phyloP scores from a whole-genome alignment of 2,329 filamentous ascomycete genomes.

The Aspergillus fumigatiaffinis region DNA sequence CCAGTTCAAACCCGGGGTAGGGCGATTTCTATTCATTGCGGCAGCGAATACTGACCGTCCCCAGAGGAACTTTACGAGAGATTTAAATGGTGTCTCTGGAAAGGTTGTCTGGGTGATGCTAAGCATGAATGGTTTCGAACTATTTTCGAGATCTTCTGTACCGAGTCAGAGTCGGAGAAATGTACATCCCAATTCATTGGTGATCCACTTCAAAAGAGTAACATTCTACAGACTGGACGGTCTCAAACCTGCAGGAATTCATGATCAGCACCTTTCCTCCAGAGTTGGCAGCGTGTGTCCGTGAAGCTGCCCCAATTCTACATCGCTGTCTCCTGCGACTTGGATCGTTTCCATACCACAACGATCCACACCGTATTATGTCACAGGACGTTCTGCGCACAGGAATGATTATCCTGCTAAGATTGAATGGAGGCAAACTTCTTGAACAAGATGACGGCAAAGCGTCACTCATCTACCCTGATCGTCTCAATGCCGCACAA shows the following conservation, averaged over 20 bases:
- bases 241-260: not conserved
- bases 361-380: not conserved
- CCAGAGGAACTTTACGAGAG: not conserved
- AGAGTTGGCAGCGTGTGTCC: not conserved
- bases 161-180: not conserved
- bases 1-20: not conserved
- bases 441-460: not conserved
- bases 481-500: not conserved
- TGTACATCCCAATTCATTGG: too few relatives aligned
- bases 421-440: not conserved
- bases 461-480: not conserved
- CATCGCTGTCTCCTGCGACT: not conserved
- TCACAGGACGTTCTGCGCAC: not conserved
- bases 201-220: not conserved
- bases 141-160: not conserved
- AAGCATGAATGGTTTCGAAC: not conserved
- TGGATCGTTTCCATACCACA: conserved; percentile 1
- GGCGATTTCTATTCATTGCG: not conserved
- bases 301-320: not conserved
- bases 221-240: not conserved
- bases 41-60: not conserved
- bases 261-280: not conserved
- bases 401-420: not conserved
- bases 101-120: not conserved
- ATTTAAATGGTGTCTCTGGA: not conserved